phyloP scores from a whole-genome alignment of 371 early-diverging fungal species.

The Gilbertella persicaria region DNA sequence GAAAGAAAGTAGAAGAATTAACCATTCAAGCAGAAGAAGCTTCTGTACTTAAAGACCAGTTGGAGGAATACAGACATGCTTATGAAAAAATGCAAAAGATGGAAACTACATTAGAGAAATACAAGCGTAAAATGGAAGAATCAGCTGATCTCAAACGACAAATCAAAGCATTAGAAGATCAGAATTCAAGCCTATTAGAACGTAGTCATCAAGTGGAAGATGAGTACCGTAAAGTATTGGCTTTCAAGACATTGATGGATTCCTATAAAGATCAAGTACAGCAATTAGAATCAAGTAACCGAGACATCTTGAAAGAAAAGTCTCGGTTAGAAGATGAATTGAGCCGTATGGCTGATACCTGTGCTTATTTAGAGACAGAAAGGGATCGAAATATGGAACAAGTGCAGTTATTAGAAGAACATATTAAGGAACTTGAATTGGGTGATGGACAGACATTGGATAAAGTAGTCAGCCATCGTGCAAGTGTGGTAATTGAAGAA shows the following conservation, averaged over 20 bases:
- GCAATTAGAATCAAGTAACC: conserved; percentile 71
- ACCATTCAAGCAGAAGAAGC: conserved; percentile 73
- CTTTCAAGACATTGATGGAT: conserved; percentile 81
- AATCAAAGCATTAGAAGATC: conserved; percentile 81
- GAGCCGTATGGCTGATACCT: conserved; percentile 59
- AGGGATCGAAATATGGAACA: conserved; percentile 73
- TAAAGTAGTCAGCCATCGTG: conserved; percentile 32
- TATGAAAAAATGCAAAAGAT: conserved; percentile 86
- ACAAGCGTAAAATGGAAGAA: conserved; percentile 90
- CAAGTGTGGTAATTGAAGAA: conserved; percentile 44
- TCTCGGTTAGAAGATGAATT: conserved; percentile 69
- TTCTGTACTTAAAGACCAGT: conserved; percentile 72
- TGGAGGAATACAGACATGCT: conserved; percentile 86
- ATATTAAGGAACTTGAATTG: conserved; percentile 81
- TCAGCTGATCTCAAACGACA: conserved; percentile 77
- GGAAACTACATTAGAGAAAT: conserved; percentile 89
- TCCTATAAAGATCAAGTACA: conserved; percentile 84
- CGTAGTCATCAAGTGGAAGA: conserved; percentile 82
- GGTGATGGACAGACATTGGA: conserved; percentile 45
- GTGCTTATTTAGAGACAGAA: conserved; percentile 68
- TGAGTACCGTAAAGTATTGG: conserved; percentile 80
- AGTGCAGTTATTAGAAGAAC: conserved; percentile 79
- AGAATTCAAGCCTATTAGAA: conserved; percentile 71
- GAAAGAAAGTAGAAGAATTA: conserved; percentile 68
- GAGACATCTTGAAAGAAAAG: conserved; percentile 66